Evolutionary conservation across 495 filamentous ascomycete species (phyloP), one percentile per base, ranked within the genome.

Genomic region (Filosporella fistucella): DNA sequence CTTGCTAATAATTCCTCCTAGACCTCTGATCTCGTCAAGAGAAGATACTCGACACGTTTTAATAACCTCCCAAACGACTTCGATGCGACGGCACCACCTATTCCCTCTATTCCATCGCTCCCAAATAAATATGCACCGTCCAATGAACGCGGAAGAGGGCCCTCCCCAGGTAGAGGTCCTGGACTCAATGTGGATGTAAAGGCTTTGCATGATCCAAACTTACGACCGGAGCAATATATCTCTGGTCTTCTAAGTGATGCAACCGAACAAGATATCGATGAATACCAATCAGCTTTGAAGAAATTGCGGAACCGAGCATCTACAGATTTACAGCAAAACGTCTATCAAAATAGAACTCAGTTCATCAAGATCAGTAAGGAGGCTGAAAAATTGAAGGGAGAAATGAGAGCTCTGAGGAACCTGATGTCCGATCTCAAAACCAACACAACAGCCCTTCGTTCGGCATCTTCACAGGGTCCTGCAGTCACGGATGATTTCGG

Each of bases 291-390:
- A 33, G 78, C 77, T 10, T 70, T 99, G 26, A 77, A 80, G 51
- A 88, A 88, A 58, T 72, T 91, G 38, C 89, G 91, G 59, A 82
- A 81, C 52, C 79, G 88, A 28, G 91, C 89, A 1, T 89, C 90
- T 2, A 81, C 81, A 24, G 89, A 97, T 58, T 74, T 99, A 9
- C 94, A 97, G 59, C 86, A 94, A 57, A 99, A 89, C 70, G 89
- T 99, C 25, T 96, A 91, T 65, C 90, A 96, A 60, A 99, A 99
- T 65, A 83, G 93, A 36, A 95, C 90, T 0, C 91, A 97, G 58
- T 99, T 99, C 66, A 95, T 99, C 72, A 91, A 94, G 58, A 97
- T 99, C 65, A 95, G 89, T 64, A 93, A 96, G 68, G 94, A 99
- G 66, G 95, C 95, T 2, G 93, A 99, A 59, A 96, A 95, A 65